These are phyloP conservation scores for Xylariaceae sp. DNA, from an alignment of 2,329 filamentous ascomycete species.

Conservation along the genomic window DNA sequence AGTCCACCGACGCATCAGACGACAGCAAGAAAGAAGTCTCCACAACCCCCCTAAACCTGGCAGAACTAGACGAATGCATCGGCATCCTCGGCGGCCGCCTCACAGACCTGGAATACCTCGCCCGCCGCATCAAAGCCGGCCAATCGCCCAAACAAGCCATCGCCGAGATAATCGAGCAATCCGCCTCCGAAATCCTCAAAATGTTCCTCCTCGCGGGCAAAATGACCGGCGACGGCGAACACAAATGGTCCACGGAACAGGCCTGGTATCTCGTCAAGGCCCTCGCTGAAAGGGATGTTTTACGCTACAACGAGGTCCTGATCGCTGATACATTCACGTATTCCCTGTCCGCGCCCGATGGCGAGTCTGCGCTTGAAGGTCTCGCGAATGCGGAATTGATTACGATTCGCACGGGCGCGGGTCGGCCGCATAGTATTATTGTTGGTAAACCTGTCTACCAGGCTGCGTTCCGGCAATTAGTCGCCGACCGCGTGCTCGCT, in stretches of 20 bases:
- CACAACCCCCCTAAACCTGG: slow-evolving; percentile 43
- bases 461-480: slow-evolving; percentile 70
- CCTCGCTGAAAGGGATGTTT: slow-evolving; percentile 60
- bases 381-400: slow-evolving; percentile 86
- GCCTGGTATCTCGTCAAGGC: slow-evolving; percentile 84
- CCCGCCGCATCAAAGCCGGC: slow-evolving; percentile 81
- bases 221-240: slow-evolving; percentile 37
- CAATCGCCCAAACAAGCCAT: slow-evolving; percentile 78
- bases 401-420: slow-evolving; percentile 61
- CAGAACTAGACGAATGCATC: slow-evolving; percentile 76
- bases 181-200: slow-evolving; percentile 84
- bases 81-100: slow-evolving; percentile 79
- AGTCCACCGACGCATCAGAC: slow-evolving; percentile 30
- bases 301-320: slow-evolving; percentile 83
- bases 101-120: slow-evolving; percentile 92
- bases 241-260: slow-evolving; percentile 75
- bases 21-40: slow-evolving; percentile 22
- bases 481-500: slow-evolving; percentile 65
- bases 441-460: slow-evolving; percentile 86
- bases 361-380: slow-evolving; percentile 70
- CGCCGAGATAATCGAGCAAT: slow-evolving; percentile 81
- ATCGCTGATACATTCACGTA: slow-evolving; percentile 69
- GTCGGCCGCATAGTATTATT: slow-evolving; percentile 70
- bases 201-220: slow-evolving; percentile 73
- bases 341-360: slow-evolving; percentile 50